These are phyloP conservation scores for Sclerospora graminicola DNA, from an alignment of 352 stramenopile species.

Conservation along the genomic window DNA sequence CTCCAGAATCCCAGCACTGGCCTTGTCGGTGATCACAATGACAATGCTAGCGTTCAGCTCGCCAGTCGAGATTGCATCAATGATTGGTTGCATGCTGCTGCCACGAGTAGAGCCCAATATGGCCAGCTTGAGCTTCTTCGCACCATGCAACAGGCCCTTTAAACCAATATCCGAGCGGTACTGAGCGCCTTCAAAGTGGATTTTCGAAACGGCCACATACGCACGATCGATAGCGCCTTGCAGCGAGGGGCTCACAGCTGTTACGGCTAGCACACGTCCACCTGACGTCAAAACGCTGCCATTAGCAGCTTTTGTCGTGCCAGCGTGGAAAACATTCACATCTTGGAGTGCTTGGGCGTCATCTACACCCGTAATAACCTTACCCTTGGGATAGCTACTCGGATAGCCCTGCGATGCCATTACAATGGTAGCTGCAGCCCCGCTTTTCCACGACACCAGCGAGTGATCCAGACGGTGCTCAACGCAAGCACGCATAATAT, in stretches of 20 bases:
- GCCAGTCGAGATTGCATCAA: constrained; percentile 88
- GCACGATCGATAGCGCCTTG: constrained; percentile 86
- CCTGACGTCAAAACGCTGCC: constrained; percentile 87
- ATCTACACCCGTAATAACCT: constrained; percentile 89
- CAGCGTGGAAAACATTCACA: constrained; percentile 98
- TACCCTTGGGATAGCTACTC: constrained; percentile 97
- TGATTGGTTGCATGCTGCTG: constrained; percentile 92
- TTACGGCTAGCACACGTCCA: constrained; percentile 96
- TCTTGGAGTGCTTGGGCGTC: constrained; percentile 69
- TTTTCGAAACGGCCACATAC: constrained; percentile 85
- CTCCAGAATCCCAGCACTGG: constrained; percentile 88
- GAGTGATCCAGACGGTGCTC: constrained; percentile 84
- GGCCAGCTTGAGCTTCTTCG: constrained; percentile 83
- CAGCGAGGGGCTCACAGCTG: constrained; percentile 84
- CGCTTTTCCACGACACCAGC: constrained; percentile 87
- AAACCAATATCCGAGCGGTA: constrained; percentile 97
- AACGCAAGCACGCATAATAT: constrained; percentile 95
- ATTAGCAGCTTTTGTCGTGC: constrained; percentile 78
- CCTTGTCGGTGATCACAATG: constrained; percentile 95
- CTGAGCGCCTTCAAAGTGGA: constrained; percentile 90
- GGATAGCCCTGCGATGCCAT: constrained; percentile 96
- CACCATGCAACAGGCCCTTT: constrained; percentile 84
- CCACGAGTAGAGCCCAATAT: constrained; percentile 95
- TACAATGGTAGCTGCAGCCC: constrained; percentile 92
- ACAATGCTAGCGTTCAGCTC: constrained; percentile 92